Evolutionary conservation across 169 alveolate genomes (phyloP), one percentile per base, ranked within the genome.

Genomic region (Pseudocohnilembus persalinus): DNA sequence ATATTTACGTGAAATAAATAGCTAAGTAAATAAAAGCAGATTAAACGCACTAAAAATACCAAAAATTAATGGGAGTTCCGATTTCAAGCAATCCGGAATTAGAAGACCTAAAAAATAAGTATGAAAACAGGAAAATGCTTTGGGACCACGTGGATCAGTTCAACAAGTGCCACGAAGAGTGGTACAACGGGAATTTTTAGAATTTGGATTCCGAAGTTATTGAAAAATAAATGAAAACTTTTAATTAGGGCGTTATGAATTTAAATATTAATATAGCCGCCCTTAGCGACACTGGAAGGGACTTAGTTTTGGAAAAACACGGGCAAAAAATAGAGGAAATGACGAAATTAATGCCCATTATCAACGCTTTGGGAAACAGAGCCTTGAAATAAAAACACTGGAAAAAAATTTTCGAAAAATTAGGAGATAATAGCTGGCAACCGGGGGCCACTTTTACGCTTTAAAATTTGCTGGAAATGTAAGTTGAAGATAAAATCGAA

Each of bases 351-450:
- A 84, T 91, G 34, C 94, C 95, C 27, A 90, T 95, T 26, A 95
- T 97, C 76, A 88, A 89, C 64, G 97, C 95, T 15, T 91, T 97
- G n/a, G 95, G 94, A 74, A 90, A 91, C 33, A 85, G 76, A 78
- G 89, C 75, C 63, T 63, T 79, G 74, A 85, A 83, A 65, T 73
- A 65, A 77, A 77, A 33, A 88, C 99, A 97, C 84, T 96, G 98
- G 98, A 95, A 92, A 73, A 96, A 94, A 84, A 91, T 97, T 49
- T 96, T 95, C 87, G 93, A 94, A 76, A 85, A 90, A 24, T 76
- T 96, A 28, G 88, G 91, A 75, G 89, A 81, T 80, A 82, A 88
- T 35, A 82, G 88, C 25, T 86, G 93, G 65, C 83, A 83, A 77
- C 89, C 88, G 79, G 88, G 92, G 74, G 89, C 90, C 32, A 81